Conservation (phyloP, 1,284 basidiomycete species). For the Leccinum subrobustum region DNA sequence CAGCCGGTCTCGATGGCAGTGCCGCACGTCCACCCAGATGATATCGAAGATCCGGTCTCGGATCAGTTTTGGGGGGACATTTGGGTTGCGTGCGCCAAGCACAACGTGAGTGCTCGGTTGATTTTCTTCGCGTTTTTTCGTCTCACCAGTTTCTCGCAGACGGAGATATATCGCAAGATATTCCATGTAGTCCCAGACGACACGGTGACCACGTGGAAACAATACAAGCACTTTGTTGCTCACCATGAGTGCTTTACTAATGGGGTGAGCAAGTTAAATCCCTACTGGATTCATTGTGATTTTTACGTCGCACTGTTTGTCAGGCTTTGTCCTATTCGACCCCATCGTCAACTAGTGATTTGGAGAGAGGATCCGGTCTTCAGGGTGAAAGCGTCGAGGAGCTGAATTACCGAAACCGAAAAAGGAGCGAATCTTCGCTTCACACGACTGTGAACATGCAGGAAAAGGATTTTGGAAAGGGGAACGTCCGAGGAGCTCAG, state of each 20-base stretch:
- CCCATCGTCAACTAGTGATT: conserved; percentile 54
- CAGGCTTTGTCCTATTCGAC: conserved; percentile 49
- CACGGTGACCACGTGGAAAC: conserved; percentile 89
- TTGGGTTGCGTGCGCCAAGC: conserved; percentile 82
- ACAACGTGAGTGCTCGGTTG: conserved; percentile 64
- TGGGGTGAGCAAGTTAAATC: conserved; percentile 39
- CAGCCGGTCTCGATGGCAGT: conserved; percentile 62
- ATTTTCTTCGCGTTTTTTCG: conserved; percentile 9
- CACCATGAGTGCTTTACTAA: conserved; percentile 77
- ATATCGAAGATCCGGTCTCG: conserved; percentile 85
- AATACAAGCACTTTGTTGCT: conserved; percentile 83
- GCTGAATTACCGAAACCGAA: conserved; percentile 13
- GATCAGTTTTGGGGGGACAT: conserved; percentile 87
- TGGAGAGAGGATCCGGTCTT: conserved; percentile 39
- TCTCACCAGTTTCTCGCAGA: conserved; percentile 46
- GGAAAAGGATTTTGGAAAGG: conserved; percentile 25
- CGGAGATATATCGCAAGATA: conserved; percentile 91
- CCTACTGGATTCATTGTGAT: neutral
- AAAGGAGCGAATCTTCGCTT: conserved; percentile 20
- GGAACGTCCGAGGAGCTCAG: conserved; percentile 51
- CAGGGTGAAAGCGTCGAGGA: conserved; percentile 24
- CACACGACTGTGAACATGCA: conserved; percentile 14
- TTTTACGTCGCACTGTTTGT: conserved; percentile 2
- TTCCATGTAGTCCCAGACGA: conserved; percentile 93
- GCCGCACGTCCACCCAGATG: conserved; percentile 72